These are phyloP conservation scores for Boletellus sp. DNA, from an alignment of 768 basidiomycete species.

Conservation along the genomic window DNA sequence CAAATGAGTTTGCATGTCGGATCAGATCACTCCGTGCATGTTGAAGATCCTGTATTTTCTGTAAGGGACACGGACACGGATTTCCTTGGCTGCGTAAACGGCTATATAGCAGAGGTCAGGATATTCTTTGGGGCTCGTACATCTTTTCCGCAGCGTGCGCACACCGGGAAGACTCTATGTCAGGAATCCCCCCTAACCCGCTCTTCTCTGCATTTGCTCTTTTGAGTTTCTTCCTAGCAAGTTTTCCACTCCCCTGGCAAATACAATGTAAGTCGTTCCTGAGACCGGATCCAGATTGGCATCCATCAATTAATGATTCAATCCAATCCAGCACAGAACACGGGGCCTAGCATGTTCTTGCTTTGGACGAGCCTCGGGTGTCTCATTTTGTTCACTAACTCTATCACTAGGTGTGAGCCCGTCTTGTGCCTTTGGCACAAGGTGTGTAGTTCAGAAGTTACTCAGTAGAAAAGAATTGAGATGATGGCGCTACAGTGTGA, in stretches of 20 bases:
- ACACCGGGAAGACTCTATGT: not conserved
- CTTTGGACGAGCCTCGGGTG: conserved; percentile 30
- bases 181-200: not conserved
- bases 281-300: not conserved
- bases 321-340: conserved; percentile 25
- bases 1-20: too few species aligned
- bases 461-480: too few species aligned
- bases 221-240: conserved; percentile 35
- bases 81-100: not conserved
- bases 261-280: conserved; percentile 33
- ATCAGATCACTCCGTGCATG: too few species aligned
- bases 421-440: conserved; percentile 59
- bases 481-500: too few species aligned
- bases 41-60: too few species aligned
- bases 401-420: conserved; percentile 39
- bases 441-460: too few species aligned
- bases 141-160: not conserved
- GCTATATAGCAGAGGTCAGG: not conserved
- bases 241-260: conserved; percentile 51
- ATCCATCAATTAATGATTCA: not conserved
- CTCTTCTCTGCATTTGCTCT: conserved; percentile 26
- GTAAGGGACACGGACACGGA: not conserved
- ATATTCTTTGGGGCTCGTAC: not conserved
- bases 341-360: conserved; percentile 33
- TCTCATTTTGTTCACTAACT: conserved; percentile 34